A percentile compares a stretch with the other conserved stretches of the same genome.
phyloP scores from a whole-genome alignment of 169 alveolate species.

The Pseudocohnilembus persalinus region DNA sequence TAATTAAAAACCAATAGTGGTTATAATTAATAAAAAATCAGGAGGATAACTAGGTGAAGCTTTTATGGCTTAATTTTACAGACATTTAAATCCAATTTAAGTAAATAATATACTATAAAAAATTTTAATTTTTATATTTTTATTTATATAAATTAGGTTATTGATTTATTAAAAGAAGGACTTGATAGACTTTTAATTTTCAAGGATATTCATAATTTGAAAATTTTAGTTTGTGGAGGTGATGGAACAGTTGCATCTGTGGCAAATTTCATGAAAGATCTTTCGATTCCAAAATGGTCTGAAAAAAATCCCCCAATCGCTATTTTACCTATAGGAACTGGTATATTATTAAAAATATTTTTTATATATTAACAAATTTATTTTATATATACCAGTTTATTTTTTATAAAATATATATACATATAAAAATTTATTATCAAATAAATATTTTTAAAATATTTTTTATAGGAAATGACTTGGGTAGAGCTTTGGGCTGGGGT shows the following conservation, averaged over 20 bases:
- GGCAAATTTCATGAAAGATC: conserved; percentile 34
- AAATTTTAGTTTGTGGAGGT: conserved; percentile 36
- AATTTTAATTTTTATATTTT: no score
- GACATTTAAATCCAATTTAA: conserved; percentile 37
- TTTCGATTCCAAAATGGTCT: conserved; percentile 1
- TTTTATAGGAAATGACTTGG: conserved; percentile 48
- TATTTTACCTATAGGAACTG: conserved; percentile 43
- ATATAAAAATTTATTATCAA: no score
- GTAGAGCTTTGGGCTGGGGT: conserved; percentile 50
- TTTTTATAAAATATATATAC: no score
- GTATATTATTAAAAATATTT: no score
- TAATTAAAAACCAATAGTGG: conserved; percentile 25
- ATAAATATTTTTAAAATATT: no score
- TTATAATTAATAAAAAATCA: conserved; percentile 35
- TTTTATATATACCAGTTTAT: no score
- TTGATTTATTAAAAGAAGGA: conserved; percentile 33
- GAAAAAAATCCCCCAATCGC: conserved; percentile 39
- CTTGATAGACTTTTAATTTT: conserved; percentile 13
- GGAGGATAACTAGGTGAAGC: conserved; percentile 42
- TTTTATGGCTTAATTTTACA: conserved; percentile 24
- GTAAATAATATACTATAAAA: neutral
- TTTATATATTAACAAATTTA: no score
- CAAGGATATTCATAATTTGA: conserved; percentile 5
- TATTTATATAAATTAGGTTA: conserved; percentile 7
- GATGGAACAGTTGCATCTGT: conserved; percentile 54